Conservation (phyloP, 768 basidiomycete genomes). For the Lactarius tabidus region DNA sequence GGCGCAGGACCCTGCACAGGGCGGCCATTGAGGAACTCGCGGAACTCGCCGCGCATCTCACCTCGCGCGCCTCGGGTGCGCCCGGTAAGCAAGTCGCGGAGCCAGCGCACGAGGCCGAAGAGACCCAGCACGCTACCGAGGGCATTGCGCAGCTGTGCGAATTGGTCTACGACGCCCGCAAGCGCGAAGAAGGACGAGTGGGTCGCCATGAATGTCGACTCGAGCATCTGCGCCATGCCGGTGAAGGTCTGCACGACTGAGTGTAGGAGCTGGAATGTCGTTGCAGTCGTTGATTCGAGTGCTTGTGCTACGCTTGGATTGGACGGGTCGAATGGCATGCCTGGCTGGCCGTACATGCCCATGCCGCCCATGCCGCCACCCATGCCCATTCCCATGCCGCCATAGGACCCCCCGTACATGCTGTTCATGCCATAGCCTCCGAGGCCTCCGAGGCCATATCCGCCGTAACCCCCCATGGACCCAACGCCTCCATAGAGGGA, state of each 20-base stretch:
- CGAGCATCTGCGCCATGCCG: constrained; percentile 95
- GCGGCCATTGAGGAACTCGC: constrained; percentile 66
- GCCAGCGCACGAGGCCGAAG: constrained; percentile 86
- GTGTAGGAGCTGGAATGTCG: constrained; percentile 90
- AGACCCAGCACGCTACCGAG: constrained; percentile 90
- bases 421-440: constrained; percentile 32
- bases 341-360: constrained; percentile 39
- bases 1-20: constrained; percentile 49
- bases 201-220: constrained; percentile 95
- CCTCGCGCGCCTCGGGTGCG: constrained; percentile 37
- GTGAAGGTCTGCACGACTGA: constrained; percentile 94
- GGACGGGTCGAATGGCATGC: constrained; percentile 44
- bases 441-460: constrained; percentile 31
- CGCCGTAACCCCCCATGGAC: constrained; percentile 39
- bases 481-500: constrained; percentile 43
- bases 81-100: constrained; percentile 58
- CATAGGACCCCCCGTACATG: constrained; percentile 41
- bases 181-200: constrained; percentile 95
- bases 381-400: constrained; percentile 38
- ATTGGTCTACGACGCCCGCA: constrained; percentile 95
- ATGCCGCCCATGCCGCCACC: constrained; percentile 37
- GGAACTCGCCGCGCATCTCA: constrained; percentile 62
- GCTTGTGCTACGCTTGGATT: constrained; percentile 76
- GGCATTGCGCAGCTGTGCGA: constrained; percentile 85
- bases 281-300: constrained; percentile 84